A percentile compares a stretch with the other conserved stretches of the same genome.
These are phyloP conservation scores for Didymosphaeria variabile DNA, from an alignment of 2,329 filamentous ascomycete species.

Conservation along the genomic window DNA sequence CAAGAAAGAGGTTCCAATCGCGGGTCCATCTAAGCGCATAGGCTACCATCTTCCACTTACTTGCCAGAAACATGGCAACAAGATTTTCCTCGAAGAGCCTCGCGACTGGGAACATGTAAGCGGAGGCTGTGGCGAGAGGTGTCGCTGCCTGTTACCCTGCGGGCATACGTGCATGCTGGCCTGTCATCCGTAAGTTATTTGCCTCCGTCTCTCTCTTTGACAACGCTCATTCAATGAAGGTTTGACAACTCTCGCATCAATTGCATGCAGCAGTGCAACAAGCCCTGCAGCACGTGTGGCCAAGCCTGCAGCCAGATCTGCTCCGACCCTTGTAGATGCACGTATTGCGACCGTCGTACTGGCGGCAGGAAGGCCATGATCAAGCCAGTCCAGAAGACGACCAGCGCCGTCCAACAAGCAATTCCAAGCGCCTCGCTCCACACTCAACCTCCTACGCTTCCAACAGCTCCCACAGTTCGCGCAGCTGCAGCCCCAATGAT, in stretches of 20 bases:
- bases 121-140: constrained; percentile 41
- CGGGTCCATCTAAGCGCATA: constrained; percentile 47
- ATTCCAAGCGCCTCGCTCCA: constrained; percentile 12
- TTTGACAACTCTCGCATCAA: constrained; percentile 42
- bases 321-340: constrained; percentile 42
- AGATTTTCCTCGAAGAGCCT: constrained; percentile 58
- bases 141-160: constrained; percentile 41
- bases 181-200: constrained; percentile 43
- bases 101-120: constrained; percentile 41
- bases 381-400: constrained; percentile 24
- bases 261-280: constrained; percentile 43
- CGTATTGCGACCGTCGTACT: constrained; percentile 34
- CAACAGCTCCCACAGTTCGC: background rate
- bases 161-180: constrained; percentile 44
- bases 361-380: constrained; percentile 37
- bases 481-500: background rate
- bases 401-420: constrained; percentile 4
- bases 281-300: constrained; percentile 33
- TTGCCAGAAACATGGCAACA: constrained; percentile 67
- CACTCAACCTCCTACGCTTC: constrained; percentile 8
- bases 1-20: constrained; percentile 33
- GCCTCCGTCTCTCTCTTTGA: background rate
- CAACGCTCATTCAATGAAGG: constrained; percentile 17
- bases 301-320: constrained; percentile 42
- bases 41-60: constrained; percentile 66